These are phyloP conservation scores for Neopestalotiopsis clavispora DNA, from an alignment of 2,329 filamentous ascomycete species.

Conservation along the genomic window DNA sequence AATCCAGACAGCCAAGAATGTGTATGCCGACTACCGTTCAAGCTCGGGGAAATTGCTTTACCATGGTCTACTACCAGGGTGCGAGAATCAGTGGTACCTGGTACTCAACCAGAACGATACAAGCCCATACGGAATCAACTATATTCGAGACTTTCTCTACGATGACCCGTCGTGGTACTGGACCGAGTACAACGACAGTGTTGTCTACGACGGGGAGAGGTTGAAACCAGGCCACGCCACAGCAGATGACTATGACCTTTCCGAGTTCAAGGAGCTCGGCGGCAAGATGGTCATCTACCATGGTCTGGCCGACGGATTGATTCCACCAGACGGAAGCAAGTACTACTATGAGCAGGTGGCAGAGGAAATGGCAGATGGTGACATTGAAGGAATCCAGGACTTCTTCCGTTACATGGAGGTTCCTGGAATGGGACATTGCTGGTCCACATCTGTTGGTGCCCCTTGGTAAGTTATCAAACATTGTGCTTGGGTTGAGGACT, in stretches of 20 bases:
- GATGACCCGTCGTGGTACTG: constrained; percentile 20
- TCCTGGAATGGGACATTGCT: constrained; percentile 50
- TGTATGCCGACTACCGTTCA: constrained; percentile 41
- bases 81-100: constrained; percentile 15
- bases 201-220: constrained; percentile 12
- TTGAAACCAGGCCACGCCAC: constrained; percentile 18
- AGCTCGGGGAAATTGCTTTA: constrained; percentile 17
- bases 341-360: constrained; percentile 24
- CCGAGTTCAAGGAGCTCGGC: constrained; percentile 25
- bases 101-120: constrained; percentile 7
- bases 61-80: constrained; percentile 12
- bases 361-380: constrained; percentile 28
- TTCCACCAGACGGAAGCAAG: constrained; percentile 25
- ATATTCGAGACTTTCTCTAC: constrained; percentile 17
- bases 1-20: constrained; percentile 40
- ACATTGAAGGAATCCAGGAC: constrained; percentile 38
- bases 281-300: constrained; percentile 38
- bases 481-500: not conserved
- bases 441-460: constrained; percentile 22
- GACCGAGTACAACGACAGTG: constrained; percentile 17
- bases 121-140: constrained; percentile 17
- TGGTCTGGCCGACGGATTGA: constrained; percentile 32
- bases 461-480: not conserved
- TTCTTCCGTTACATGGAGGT: constrained; percentile 44
- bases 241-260: constrained; percentile 26